Evolutionary conservation across 345 rosid genomes (phyloP), one percentile per base, ranked within the genome.

Genomic region (Camelina sativa): DNA sequence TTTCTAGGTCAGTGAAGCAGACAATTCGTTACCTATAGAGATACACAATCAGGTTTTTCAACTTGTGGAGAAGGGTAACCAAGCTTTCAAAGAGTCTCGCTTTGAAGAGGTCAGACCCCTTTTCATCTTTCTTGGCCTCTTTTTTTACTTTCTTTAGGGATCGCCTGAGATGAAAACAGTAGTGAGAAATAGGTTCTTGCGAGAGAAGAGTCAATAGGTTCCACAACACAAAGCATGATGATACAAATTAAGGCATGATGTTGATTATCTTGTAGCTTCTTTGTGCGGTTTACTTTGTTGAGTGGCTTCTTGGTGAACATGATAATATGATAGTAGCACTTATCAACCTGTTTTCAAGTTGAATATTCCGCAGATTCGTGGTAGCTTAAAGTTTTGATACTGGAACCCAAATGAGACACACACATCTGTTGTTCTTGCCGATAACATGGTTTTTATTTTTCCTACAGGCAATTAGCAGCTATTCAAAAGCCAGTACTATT

Each of bases 401-500:
- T 56, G 78, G 25, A 66, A 58, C 32, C 17, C 41, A 57, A 20
- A 55, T 56, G 58, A 56, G 41, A 44, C 13, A 10, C 46, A 63
- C 53, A 62, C 3, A 6, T 74, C 4, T 19, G n/a, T 34, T 44
- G 40, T 38, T 71, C 17, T 32, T 65, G 67, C 7, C 51, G 35
- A 46, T 54, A 54, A 61, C 19, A 3, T 44, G 16, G 1, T 64
- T 62, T 35, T 60, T 20, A 1, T 20, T 28, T 28, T 4, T 4
- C 65, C 82, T 25, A 25, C 28, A 91, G 98, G 92, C 98, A 7
- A 86, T 91, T 78, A 81, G 80, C 71, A 81, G 65, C 78, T 94
- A 87, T 82, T 82, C 96, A 19, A 90, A 87, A 76, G 98, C 98
- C 65, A 84, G 85, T 73, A 82, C 79, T 54, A 75, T 94, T 61